Base-by-base conservation (phyloP, 2,329 filamentous ascomycete species). In the Fusarium robinianum region DNA sequence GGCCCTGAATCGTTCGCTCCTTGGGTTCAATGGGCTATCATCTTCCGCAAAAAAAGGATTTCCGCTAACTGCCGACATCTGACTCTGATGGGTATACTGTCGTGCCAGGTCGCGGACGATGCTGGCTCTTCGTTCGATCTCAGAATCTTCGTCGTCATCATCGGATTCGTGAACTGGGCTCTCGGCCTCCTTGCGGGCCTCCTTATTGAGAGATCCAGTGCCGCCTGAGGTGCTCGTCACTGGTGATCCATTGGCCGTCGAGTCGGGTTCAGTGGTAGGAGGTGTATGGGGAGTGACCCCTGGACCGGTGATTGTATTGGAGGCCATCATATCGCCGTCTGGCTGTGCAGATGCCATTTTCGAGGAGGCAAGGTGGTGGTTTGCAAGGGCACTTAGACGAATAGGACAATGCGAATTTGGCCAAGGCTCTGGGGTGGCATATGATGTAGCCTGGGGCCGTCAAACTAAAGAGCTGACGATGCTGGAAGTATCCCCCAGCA, bases 81-180 rank as follows among this genome's bases (percentile, higher is more conserved):
- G 79, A 39, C 70, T 71, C 38, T 75, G 72, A 22, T 68, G 66
- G 2, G 77, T 79, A 59, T 76, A 78, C 42, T 70, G 69, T 16
- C 76, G 72, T 3, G 78, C 78, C 5, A 81, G 66, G 7, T 69
- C 66, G 38, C 78, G 75, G 6, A 81, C 76, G 10, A 75, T 63
- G 15, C 55, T 58, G 8, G 32, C 34, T 5, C 54, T 49, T 4
- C 55, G 53, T 10, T 55, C 53, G 2, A 48, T 36, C 56, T 77
- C 76, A 9, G 66, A 65, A 32, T 63, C 67, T 7, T 72, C 68
- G 16, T 68, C 67, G 11, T 65, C 67, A 8, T 68, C 68, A 25
- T 65, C 49, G 3, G 42, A 36, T 2, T 46, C 45, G 8, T 24
- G 36, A 2, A 23, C 14, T 14, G 41, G 15, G 21, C 40, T 19